phyloP scores from a whole-genome alignment of 805 yeast genomes.

The Pichia cabralensis region DNA sequence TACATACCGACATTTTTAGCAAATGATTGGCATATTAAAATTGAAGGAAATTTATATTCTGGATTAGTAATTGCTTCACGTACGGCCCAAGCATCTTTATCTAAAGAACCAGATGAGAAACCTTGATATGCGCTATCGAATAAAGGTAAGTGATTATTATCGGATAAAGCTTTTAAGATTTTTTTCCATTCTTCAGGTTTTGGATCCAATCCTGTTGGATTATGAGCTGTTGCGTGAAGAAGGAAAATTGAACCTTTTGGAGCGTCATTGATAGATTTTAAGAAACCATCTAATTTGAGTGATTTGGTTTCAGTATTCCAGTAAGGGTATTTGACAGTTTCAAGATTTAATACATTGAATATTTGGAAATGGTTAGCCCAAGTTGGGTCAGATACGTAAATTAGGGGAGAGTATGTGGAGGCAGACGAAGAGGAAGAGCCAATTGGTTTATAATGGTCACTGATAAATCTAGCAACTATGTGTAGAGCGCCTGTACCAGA shows the following conservation, averaged over 20 bases:
- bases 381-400: conserved; percentile 83
- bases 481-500: conserved; percentile 92
- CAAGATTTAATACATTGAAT: conserved; percentile 60
- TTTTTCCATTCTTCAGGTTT: conserved; percentile 68
- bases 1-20: conserved; percentile 96
- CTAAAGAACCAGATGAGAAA: conserved; percentile 82
- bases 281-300: conserved; percentile 61
- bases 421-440: conserved; percentile 16
- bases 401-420: conserved; percentile 21
- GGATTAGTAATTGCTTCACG: conserved; percentile 45
- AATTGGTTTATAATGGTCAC: conserved; percentile 33
- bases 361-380: conserved; percentile 95
- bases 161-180: conserved; percentile 53
- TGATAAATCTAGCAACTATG: conserved; percentile 65
- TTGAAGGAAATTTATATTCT: conserved; percentile 38
- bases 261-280: conserved; percentile 53
- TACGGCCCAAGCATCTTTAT: conserved; percentile 76
- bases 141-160: conserved; percentile 61
- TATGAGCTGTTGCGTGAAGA: conserved; percentile 94
- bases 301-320: conserved; percentile 68
- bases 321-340: conserved; percentile 68
- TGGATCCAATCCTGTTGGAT: conserved; percentile 97
- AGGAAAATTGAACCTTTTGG: conserved; percentile 70
- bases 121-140: conserved; percentile 98
- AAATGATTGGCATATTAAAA: conserved; percentile 84